Base-by-base conservation (phyloP, 495 filamentous ascomycete genomes). In the Gamarada debralockiae region DNA sequence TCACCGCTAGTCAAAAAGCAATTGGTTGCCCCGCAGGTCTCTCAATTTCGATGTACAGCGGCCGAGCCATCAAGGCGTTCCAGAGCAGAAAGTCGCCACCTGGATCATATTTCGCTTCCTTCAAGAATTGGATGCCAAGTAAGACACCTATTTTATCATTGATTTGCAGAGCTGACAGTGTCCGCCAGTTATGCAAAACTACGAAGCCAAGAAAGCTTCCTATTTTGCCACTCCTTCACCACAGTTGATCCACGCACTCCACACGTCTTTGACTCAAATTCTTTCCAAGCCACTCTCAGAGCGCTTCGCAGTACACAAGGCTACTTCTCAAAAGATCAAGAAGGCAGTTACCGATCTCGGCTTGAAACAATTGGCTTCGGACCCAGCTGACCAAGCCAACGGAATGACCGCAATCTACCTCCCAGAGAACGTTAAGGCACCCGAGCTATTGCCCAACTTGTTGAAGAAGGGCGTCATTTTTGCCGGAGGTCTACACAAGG, bases 371-470 rank as follows among this genome's bases (percentile, higher is more conserved):
- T 72, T 97, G 13, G 90, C 93, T 22, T 60, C 81, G 29, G 87
- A 87, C 62, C 86, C 88, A 0, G 91, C 90, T 53, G 85, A 92
- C 66, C 93, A 97, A 75, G 90, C 93, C 23, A 92, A 95, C 63
- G 90, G 87, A 63, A 98, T 98, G 93, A 97, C 93, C 12, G 92
- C 93, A 43, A 91, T 97, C 55, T 97, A 92, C 68, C 79, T 98
- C 43, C 93, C 93, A 2, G 88, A 96, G 49, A 85, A 76, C 25
- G 75, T 98, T 24, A 78, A 83, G 55, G 82, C 85, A 12, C 75
- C 90, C 3, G 88, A 96, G 48, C 71, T 98, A 12, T 73, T 98
- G 40, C 92, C 93, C 3, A 90, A 83, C 56, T 73, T 98, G 50
- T 66, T 92, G 52, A 91, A 92, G 72, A 92, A 86, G 65, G 91